Evolutionary conservation across 352 stramenopile genomes (phyloP), one percentile per base, ranked within the genome.

Genomic region (Aphanomyces euteiches): DNA sequence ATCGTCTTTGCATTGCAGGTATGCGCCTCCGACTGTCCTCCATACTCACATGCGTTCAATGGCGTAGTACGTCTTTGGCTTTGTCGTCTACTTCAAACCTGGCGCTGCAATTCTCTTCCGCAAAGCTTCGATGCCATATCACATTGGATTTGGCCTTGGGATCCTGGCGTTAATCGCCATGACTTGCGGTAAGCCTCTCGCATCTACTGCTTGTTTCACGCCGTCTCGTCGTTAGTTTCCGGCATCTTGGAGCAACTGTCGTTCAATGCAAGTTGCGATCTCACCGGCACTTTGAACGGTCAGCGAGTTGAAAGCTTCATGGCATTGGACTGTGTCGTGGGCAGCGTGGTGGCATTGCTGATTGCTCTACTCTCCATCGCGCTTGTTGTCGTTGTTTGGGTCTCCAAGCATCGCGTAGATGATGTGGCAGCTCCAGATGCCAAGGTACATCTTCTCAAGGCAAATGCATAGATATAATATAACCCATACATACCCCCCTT

Each of bases 211-310:
- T 28, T 28, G 28, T 28, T 28, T 28, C 28, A 28, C 28, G 28
- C 28, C 28, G 28, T 28, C 28, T 28, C 28, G 28, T 28, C 28
- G 28, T 0, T 50, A 74, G 85, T 82, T 3, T 76, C 77, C 0
- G 85, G 87, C 3, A 80, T 93, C 13, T 47, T 92, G 12, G 83
- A 95, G 75, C 92, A 95, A 68, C 79, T 95, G 43, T 82, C 81
- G 57, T 95, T 95, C 72, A 90, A 92, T 54, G 80, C 66, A 8
- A 92, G 84, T 64, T 95, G 87, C 78, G 93, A 93, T 67, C 75
- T 93, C 38, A 84, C 69, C 40, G 85, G 85, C 5, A 75, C 77
- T 41, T 71, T 90, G 28, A 76, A 93, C 40, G 85, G 82, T 53
- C 50, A 79, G 37, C 66, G 72, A n/a, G 79, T 92, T 19, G 76